phyloP scores from a whole-genome alignment of 192 early-diverging fungal genomes.

The Podochytrium sp. region DNA sequence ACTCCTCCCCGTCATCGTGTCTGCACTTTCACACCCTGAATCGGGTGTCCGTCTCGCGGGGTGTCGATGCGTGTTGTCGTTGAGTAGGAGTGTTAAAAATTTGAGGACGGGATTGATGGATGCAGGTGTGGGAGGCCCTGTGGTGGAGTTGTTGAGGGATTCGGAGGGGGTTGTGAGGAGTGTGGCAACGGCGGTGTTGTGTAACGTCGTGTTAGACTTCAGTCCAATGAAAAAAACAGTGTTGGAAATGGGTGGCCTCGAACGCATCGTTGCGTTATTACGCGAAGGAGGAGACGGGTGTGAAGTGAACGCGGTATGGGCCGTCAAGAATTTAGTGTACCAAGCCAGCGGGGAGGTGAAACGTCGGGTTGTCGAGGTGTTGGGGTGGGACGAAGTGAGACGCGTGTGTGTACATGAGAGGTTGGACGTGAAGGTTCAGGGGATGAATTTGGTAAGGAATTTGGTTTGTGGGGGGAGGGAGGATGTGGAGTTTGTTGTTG shows the following conservation, averaged over 20 bases:
- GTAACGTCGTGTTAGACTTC: conserved; percentile 86
- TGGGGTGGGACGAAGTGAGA: conserved; percentile 65
- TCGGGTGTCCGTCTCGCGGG: conserved; percentile 71
- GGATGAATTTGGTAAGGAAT: conserved; percentile 75
- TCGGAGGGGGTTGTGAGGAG: conserved; percentile 63
- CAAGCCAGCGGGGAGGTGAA: conserved; percentile 72
- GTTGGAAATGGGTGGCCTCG: conserved; percentile 73
- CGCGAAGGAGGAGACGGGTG: no score
- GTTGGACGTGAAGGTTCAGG: no score
- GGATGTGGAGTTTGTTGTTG: conserved; percentile 72
- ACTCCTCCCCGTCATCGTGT: conserved; percentile 72
- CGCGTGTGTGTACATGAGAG: conserved; percentile 70
- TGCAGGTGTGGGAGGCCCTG: conserved; percentile 68
- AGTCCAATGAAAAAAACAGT: conserved; percentile 77
- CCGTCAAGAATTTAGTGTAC: conserved; percentile 79
- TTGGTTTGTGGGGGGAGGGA: conserved; percentile 61
- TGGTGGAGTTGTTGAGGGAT: conserved; percentile 73
- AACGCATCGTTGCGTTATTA: conserved; percentile 61
- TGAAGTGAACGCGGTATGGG: conserved; percentile 78
- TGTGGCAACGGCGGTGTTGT: conserved; percentile 75
- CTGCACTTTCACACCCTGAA: conserved; percentile 60
- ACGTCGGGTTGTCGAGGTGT: conserved; percentile 63
- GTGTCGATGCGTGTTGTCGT: conserved; percentile 75
- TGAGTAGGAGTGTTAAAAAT: conserved; percentile 76
- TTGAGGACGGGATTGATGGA: conserved; percentile 81